Percentiles rank a stretch among this genome's conserved stretches.
Evolutionary conservation across 2,329 filamentous ascomycete species (phyloP).

Genomic region (Alternaria incomplexa): DNA sequence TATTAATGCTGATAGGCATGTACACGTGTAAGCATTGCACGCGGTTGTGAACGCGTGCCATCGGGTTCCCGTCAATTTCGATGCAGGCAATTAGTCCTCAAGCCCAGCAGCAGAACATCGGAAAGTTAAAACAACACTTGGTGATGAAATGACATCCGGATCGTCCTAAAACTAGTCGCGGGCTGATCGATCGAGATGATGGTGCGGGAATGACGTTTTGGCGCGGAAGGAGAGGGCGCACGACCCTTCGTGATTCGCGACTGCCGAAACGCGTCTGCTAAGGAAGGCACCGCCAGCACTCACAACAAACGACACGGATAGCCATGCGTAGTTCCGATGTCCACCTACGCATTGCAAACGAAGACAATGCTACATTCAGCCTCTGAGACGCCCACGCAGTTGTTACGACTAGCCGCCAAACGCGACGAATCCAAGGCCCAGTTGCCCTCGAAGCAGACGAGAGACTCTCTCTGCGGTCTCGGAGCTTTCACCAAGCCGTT

Average conservation of each 20-base stretch:
- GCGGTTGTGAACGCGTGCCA: not conserved
- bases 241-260: conserved; percentile 25
- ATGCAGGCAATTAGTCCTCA: not conserved
- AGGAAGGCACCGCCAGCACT: conserved; percentile 15
- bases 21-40: not conserved
- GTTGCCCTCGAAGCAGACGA: conserved; percentile 40
- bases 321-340: conserved; percentile 38
- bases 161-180: not conserved
- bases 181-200: conserved; percentile 1
- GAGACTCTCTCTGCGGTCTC: conserved; percentile 39
- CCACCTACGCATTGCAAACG: conserved; percentile 37
- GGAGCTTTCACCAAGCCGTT: conserved; percentile 36
- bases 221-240: conserved; percentile 13
- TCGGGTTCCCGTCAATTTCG: not conserved
- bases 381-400: conserved; percentile 25
- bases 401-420: conserved; percentile 31
- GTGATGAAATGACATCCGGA: not conserved
- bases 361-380: conserved; percentile 36
- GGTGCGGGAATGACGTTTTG: conserved; percentile 14
- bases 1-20: not conserved
- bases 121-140: not conserved
- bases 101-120: not conserved
- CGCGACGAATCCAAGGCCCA: conserved; percentile 32
- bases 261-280: conserved; percentile 25
- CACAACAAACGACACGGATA: conserved; percentile 10